Evolutionary conservation across 768 basidiomycete genomes (phyloP), one percentile per base, ranked within the genome.

Genomic region (Lactarius quietus): DNA sequence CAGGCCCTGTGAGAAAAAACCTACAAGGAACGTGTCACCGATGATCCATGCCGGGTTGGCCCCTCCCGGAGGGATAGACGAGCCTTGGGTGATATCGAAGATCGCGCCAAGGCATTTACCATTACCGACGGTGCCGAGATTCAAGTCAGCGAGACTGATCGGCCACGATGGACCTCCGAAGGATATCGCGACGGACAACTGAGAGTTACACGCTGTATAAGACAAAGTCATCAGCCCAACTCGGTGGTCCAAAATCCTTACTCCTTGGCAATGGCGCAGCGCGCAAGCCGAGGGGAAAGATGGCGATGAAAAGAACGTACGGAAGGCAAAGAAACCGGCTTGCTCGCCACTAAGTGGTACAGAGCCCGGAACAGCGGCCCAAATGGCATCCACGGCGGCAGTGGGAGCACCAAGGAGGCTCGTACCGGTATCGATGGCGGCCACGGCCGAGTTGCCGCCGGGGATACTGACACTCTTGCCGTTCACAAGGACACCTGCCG

Each of bases 371-470:
- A 98, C 85, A 9, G 84, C 80, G 1, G 73, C 73, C 80, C 86
- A 98, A 60, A 98, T 80, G 20, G 79, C 75, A 26, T 74, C 64
- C 9, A 92, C 86, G 51, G 85, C 82, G 1, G 68, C 73, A 0
- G 84, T 75, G 0, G 97, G 95, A 0, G 88, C 96, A 28, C 91
- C 95, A 64, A 99, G 90, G 63, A 98, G 83, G 3, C 95, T 96
- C 0, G 96, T 98, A 29, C 38, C 38, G 14, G 38, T 38, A 14
- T 38, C 38, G 38, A 38, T 38, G 14, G 38, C 38, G 14, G 38
- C 38, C 38, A 38, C 9, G 12, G 38, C 38, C 14, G 12, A 38
- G 12, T 14, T 14, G 14, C 38, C 38, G 5, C 38, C 14, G 12
- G 38, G 38, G 10, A 38, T 3, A 38, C 5, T 38, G 38, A 38